A percentile compares a stretch with the other conserved stretches of the same genome.
These are phyloP conservation scores for Saccharomyces eubayanus DNA, from an alignment of 805 yeast genomes.

Conservation along the genomic window DNA sequence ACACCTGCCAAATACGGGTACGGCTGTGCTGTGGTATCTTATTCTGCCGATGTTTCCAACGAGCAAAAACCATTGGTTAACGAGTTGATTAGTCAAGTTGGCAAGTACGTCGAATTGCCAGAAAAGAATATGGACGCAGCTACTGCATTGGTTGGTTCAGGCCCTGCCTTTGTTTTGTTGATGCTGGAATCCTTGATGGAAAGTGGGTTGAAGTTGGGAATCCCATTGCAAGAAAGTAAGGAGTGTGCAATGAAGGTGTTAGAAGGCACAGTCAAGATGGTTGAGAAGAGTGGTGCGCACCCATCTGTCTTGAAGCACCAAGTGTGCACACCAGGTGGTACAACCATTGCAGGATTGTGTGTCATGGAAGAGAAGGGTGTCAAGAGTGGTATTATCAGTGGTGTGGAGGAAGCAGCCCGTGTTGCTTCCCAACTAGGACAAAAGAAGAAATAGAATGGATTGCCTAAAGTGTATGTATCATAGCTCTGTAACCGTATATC, in stretches of 20 bases:
- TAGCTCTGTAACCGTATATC: not conserved
- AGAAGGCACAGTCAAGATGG: constrained; percentile 93
- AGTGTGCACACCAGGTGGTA: constrained; percentile 96
- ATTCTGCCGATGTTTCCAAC: constrained; percentile 43
- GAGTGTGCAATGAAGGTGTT: constrained; percentile 87
- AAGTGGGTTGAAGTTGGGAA: constrained; percentile 91
- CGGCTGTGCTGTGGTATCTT: constrained; percentile 90
- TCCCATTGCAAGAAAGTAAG: constrained; percentile 74
- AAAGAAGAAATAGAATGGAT: constrained; percentile 28
- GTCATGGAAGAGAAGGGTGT: constrained; percentile 89
- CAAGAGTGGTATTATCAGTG: constrained; percentile 78
- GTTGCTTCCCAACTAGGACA: constrained; percentile 57
- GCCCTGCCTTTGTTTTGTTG: constrained; percentile 86
- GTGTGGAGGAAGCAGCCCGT: constrained; percentile 85
- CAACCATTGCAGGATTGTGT: constrained; percentile 90
- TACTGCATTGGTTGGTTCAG: constrained; percentile 90
- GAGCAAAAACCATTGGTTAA: constrained; percentile 32
- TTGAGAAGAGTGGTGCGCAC: constrained; percentile 67
- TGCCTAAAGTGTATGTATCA: not conserved
- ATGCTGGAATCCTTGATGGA: constrained; percentile 89
- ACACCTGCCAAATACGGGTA: constrained; percentile 90
- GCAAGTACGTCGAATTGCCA: constrained; percentile 54
- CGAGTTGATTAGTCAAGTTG: constrained; percentile 52
- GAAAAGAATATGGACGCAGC: constrained; percentile 96
- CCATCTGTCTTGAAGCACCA: constrained; percentile 82